phyloP scores from a whole-genome alignment of 1,284 basidiomycete genomes.

The Cutaneotrichosporon cavernicola region DNA sequence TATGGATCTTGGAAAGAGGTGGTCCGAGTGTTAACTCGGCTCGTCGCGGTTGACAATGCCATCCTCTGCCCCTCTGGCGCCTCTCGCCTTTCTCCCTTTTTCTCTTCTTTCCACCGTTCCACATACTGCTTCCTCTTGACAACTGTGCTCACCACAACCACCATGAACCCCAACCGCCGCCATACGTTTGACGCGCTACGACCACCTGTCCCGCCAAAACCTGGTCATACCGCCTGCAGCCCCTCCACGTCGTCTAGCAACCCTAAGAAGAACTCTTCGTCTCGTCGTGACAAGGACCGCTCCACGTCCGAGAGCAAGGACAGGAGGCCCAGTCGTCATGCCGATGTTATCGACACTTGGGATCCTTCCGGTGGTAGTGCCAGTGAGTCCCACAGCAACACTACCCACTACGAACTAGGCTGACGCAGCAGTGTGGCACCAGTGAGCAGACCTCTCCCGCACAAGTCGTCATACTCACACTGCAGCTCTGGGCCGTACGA shows the following conservation, averaged over 20 bases:
- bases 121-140: not conserved
- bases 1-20: not conserved
- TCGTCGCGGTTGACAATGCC: not conserved
- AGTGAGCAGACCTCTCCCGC: conserved; percentile 31
- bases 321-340: conserved; percentile 49
- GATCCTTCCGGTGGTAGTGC: conserved; percentile 52
- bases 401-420: not conserved
- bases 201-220: not conserved
- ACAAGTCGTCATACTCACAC: conserved; percentile 7
- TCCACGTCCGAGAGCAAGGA: conserved; percentile 25
- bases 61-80: not conserved
- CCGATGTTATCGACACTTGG: conserved; percentile 53
- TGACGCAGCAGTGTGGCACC: conserved; percentile 49
- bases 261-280: not conserved
- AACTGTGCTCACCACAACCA: conserved; percentile 5
- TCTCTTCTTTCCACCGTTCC: not conserved
- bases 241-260: conserved; percentile 26
- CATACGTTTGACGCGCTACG: not conserved
- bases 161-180: not conserved
- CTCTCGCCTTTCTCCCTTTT: not conserved
- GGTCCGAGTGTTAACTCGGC: not conserved
- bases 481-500: conserved; percentile 51
- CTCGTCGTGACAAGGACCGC: conserved; percentile 2
- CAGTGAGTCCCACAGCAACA: conserved; percentile 33
- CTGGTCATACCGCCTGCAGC: not conserved